phyloP scores from a whole-genome alignment of 495 filamentous ascomycete genomes.

The Staphylotrichum tortipilum region DNA sequence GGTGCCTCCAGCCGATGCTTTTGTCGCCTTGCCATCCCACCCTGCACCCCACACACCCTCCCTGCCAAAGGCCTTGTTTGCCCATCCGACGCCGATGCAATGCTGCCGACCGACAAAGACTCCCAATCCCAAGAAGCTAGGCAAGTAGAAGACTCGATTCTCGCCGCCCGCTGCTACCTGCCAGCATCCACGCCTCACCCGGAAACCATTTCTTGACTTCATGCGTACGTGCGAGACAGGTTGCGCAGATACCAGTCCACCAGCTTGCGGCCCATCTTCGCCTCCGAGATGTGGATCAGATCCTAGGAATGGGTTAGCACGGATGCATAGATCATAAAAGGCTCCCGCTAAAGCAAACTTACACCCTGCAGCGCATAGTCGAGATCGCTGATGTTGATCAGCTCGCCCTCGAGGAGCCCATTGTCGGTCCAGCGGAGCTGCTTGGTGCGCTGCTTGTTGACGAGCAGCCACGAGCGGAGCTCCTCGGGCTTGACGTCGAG shows the following conservation, averaged over 20 bases:
- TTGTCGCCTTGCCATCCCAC: no score
- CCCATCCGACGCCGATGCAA: constrained; percentile 10
- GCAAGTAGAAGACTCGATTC: neutral
- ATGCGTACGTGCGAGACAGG: constrained; percentile 76
- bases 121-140: constrained; percentile 2
- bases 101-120: constrained; percentile 2
- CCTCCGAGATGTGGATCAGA: constrained; percentile 95
- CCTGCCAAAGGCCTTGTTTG: neutral
- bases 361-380: constrained; percentile 94
- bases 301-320: constrained; percentile 46
- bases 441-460: constrained; percentile 97
- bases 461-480: constrained; percentile 78
- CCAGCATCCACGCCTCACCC: neutral
- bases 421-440: constrained; percentile 92
- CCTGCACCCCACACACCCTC: no score
- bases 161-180: neutral
- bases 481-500: constrained; percentile 89
- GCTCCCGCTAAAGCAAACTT: constrained; percentile 28
- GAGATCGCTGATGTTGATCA: constrained; percentile 81
- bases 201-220: neutral
- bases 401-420: constrained; percentile 81
- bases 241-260: constrained; percentile 99
- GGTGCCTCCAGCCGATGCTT: no score
- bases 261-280: constrained; percentile 90
- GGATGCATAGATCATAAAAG: neutral